Evolutionary conservation across 164 flowering plant species (phyloP).

Genomic region (Chimonanthus praecox): DNA sequence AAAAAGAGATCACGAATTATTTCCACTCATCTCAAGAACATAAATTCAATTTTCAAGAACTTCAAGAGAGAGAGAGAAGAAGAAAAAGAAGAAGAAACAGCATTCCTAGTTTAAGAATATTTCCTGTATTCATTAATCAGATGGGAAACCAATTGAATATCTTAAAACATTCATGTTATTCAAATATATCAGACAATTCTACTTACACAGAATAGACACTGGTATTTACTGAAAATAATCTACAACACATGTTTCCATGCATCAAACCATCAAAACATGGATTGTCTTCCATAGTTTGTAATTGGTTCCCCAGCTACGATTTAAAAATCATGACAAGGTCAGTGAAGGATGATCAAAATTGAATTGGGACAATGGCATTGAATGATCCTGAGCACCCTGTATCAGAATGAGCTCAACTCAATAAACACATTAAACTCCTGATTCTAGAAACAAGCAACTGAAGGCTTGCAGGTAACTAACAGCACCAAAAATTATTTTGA

Average conservation of each 20-base stretch:
- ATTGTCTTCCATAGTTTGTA: background rate
- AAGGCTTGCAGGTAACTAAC: background rate
- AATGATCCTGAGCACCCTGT: background rate
- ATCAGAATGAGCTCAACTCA: background rate
- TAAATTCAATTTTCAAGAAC: no score
- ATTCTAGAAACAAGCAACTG: background rate
- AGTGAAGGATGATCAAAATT: background rate
- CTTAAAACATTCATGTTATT: no score
- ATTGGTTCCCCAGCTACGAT: background rate
- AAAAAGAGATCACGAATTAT: no score
- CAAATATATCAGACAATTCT: background rate
- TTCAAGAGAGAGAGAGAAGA: background rate
- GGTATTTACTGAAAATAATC: no score
- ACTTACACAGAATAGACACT: background rate
- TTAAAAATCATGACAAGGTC: background rate
- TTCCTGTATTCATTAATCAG: background rate
- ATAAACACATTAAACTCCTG: background rate
- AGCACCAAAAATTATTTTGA: no score
- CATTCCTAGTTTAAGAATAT: background rate
- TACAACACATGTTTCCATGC: background rate
- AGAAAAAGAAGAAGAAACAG: background rate
- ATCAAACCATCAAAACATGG: background rate
- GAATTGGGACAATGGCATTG: background rate
- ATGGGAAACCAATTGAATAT: no score
- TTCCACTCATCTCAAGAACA: no score